Base-by-base conservation (phyloP, 495 filamentous ascomycete genomes). In the Talaromyces proteolyticus region DNA sequence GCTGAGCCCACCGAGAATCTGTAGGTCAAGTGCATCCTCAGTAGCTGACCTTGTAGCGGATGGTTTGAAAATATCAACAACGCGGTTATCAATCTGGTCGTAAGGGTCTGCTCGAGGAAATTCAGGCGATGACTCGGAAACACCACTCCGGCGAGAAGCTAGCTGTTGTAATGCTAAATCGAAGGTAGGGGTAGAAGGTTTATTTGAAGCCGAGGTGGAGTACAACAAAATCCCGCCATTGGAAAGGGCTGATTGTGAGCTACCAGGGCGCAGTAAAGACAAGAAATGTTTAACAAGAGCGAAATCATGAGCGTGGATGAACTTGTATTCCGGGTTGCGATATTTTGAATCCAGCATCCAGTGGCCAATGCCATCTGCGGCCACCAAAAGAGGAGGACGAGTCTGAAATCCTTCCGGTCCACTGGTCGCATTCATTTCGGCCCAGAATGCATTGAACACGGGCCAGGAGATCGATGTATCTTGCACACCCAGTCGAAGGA, bases 261-360 rank as follows among this genome's bases (percentile, higher is more conserved):
- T n/a, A 17, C 24, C 19, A 8, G 0, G 61, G 60, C 66, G 61
- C 45, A 98, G 74, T 49, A 82, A 73, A 11, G 83, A 79, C 20
- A 86, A 60, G 69, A 94, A 96, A 47, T 85, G 77, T n/a, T 78
- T 74, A 20, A 93, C 75, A 36, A 95, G 73, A 6, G 79, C 75
- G 23, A 98, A 76, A 58, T 96, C 85, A 68, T 95, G 89, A 16
- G 93, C 77, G 74, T 98, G 93, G 58, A 98, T 87, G 17, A 69
- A 78, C 46, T 87, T 73, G 57, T 77, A 85, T 19, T 82, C 71
- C 0, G 81, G 61, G 21, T 76, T 74, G 46, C 84, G 81, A 68
- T 98, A 97, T 18, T 77, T 75, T 49, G 84, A 85, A n/a, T 71
- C 50, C 50, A 73, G 72, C 88, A 94, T 94, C 70, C 89, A 81